Base-by-base conservation (phyloP, 1,284 basidiomycete species). In the Lentinus polychrous region DNA sequence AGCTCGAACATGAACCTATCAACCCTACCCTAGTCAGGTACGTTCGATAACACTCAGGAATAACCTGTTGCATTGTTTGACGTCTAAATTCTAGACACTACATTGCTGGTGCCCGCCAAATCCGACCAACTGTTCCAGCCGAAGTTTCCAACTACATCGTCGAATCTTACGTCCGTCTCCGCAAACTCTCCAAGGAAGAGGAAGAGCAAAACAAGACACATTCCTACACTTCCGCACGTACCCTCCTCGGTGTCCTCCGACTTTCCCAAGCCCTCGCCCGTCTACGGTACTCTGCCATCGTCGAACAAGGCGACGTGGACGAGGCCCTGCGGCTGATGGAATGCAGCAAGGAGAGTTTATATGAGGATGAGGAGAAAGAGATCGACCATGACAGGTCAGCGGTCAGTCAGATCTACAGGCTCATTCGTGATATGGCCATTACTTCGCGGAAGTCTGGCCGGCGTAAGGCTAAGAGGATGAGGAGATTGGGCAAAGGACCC, bases 321-420 rank as follows among this genome's bases (percentile, higher is more conserved):
- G 96, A 99, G 70, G 96, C 96, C 1, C 72, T 99, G 50, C 83
- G 96, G 32, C 72, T 99, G 54, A 97, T 99, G 91, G 92, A 95
- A 55, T 92, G 91, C 54, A 92, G 88, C 69, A 99, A 99, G 68
- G 88, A 91, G 57, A 90, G 83, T 58, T 71, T 99, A 57, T 76
- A 83, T 53, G 88, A 92, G 42, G 90, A 94, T 37, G 78, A 82
- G 46, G 81, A 86, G 15, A 78, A 79, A 20, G 67, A 66, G 5
- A 67, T 67, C n/a, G 81, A 80, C 24, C 69, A 69, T 32, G 94
- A 98, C 64, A 78, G 80, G 54, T 90, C 91, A 20, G 75, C 78
- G 47, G 77, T 82, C 53, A 88, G 83, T 64, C 84, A 89, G 68
- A 90, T 97, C 63, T 94, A 86, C 69, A 76, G 91, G 37, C 76